Conservation (phyloP, 805 yeast species). For the Priceomyces haplophilus region DNA sequence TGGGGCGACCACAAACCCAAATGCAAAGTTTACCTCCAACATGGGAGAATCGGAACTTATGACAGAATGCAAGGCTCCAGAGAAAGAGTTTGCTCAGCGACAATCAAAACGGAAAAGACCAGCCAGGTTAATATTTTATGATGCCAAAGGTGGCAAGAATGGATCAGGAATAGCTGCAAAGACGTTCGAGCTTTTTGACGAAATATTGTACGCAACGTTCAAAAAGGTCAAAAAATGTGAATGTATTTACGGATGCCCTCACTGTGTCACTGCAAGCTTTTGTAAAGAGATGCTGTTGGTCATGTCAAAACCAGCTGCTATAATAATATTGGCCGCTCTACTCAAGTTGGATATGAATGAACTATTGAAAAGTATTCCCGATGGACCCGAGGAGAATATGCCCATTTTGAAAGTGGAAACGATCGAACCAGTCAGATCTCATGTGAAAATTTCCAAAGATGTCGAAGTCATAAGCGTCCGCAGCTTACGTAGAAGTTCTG, state of each 20-base stretch:
- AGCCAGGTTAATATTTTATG: conserved; percentile 80
- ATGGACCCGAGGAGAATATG: conserved; percentile 77
- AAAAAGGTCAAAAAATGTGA: conserved; percentile 60
- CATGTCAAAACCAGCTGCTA: conserved; percentile 82
- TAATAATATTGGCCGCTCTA: conserved; percentile 60
- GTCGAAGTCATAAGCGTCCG: conserved; percentile 37
- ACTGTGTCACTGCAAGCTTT: conserved; percentile 78
- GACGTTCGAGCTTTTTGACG: conserved; percentile 75
- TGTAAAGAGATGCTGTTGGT: conserved; percentile 84
- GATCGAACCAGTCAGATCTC: conserved; percentile 49
- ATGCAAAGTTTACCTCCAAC: conserved; percentile 26
- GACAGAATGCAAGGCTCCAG: conserved; percentile 97
- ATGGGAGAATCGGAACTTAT: conserved; percentile 57
- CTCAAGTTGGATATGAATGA: conserved; percentile 52
- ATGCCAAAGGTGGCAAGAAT: conserved; percentile 72
- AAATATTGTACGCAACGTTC: conserved; percentile 58
- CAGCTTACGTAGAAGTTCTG: conserved; percentile 4
- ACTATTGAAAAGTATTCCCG: conserved; percentile 43
- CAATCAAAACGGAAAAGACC: conserved; percentile 76
- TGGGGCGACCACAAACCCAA: conserved; percentile 50
- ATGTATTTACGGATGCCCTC: conserved; percentile 77
- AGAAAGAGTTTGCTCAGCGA: conserved; percentile 83
- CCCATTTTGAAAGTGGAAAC: conserved; percentile 71
- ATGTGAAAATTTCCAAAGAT: conserved; percentile 61
- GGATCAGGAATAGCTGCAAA: conserved; percentile 81